phyloP scores from a whole-genome alignment of 1,139 yeast genomes.

The Pneumocystis oryctolagi region DNA sequence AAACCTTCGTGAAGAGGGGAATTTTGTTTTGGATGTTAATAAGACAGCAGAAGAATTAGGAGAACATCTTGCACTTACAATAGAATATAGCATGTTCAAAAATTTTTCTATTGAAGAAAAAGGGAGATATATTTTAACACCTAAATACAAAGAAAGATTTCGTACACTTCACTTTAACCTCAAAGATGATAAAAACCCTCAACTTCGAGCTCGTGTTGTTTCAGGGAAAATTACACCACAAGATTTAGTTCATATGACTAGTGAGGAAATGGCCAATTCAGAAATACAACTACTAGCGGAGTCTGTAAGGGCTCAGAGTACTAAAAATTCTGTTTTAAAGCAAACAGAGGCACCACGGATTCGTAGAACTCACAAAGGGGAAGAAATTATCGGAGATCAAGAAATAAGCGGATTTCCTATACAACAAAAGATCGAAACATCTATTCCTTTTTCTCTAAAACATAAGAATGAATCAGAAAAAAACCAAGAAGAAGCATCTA shows the following conservation, averaged over 20 bases:
- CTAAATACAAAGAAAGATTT: slow-evolving; percentile 39
- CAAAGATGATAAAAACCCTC: slow-evolving; percentile 37
- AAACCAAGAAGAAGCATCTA: neutral
- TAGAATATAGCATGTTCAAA: slow-evolving; percentile 30
- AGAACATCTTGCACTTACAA: slow-evolving; percentile 26
- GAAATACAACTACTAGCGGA: slow-evolving; percentile 58
- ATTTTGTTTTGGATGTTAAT: slow-evolving; percentile 25
- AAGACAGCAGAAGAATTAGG: slow-evolving; percentile 29
- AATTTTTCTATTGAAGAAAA: slow-evolving; percentile 24
- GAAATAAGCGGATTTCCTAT: slow-evolving; percentile 16
- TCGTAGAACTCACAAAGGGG: slow-evolving; percentile 74
- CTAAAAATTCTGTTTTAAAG: slow-evolving; percentile 48
- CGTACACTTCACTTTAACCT: slow-evolving; percentile 42
- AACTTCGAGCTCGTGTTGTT: slow-evolving; percentile 34
- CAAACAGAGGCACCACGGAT: slow-evolving; percentile 41
- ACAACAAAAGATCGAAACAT: neutral
- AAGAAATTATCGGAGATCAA: slow-evolving; percentile 43
- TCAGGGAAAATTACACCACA: slow-evolving; percentile 34
- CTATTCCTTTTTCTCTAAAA: neutral
- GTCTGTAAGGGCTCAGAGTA: slow-evolving; percentile 52
- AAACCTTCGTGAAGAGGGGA: slow-evolving; percentile 12
- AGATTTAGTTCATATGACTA: slow-evolving; percentile 42
- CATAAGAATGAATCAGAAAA: neutral
- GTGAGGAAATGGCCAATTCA: slow-evolving; percentile 55
- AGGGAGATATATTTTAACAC: slow-evolving; percentile 26